Base-by-base conservation (phyloP, 306 rosid genomes). In the Trifolium repens region DNA sequence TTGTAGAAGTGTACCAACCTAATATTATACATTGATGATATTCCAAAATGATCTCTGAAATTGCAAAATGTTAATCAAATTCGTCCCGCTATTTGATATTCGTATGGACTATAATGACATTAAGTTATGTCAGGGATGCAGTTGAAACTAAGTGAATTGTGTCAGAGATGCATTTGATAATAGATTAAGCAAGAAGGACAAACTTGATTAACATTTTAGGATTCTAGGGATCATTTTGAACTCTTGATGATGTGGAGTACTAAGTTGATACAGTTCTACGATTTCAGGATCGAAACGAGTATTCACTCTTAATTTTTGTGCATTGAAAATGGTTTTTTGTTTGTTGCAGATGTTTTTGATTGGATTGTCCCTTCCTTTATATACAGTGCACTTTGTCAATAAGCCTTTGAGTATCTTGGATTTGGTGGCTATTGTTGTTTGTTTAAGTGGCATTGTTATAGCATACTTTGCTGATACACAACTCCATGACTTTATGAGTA, bases 381-480 rank as follows among this genome's bases (percentile, higher is more conserved):
- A 90, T 74, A 85, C 54, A 5, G 83, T 94, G 53, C 98, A 94
- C 88, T 70, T 82, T 10, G 88, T 81, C 4, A 83, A 87, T 73
- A 44, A 75, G 77, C 90, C 93, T 43, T 79, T 91, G 82, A 89
- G 81, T 88, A 57, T 85, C 8, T 81, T 83, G 88, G 97, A 94
- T 80, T 78, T 86, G 64, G 83, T 81, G 52, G 97, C 98, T 49
- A 22, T 81, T 58, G 35, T 73, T 67, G 63, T 83, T 63, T 91
- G 90, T 72, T 26, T 77, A 19, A 60, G 82, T 47, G 97, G 97
- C 60, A 84, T 94, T 74, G 76, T 84, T 63, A 79, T 88, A n/a
- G 99, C 99, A 5, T 89, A 84, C 86, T 85, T 40, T 59, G 92
- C 97, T 1, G 99, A 94, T 75, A 91, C 96, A 11, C 96, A 92